A percentile compares a stretch with the other conserved stretches of the same genome.
phyloP scores from a whole-genome alignment of 2,329 filamentous ascomycete genomes.

The Xylariaceae sp. region DNA sequence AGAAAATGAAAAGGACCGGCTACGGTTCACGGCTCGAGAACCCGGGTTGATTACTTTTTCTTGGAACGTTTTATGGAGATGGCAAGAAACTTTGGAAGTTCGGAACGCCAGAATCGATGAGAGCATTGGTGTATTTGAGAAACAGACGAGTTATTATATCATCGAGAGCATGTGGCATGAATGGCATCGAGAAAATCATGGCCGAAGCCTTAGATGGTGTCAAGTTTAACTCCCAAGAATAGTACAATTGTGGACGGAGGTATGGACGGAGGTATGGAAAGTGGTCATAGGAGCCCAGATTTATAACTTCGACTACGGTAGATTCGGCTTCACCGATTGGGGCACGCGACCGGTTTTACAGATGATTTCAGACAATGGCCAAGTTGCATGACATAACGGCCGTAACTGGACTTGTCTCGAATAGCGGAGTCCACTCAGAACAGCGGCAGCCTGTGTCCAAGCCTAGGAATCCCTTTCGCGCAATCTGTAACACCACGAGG shows the following conservation, averaged over 20 bases:
- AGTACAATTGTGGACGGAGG: not conserved
- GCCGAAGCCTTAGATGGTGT: not conserved
- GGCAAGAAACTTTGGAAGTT: too few relatives aligned
- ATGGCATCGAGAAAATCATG: not conserved
- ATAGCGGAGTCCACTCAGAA: not conserved
- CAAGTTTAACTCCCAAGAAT: not conserved
- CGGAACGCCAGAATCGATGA: too few relatives aligned
- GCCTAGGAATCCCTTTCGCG: not conserved
- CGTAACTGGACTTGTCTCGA: not conserved
- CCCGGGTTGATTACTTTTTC: too few relatives aligned
- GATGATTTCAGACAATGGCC: not conserved
- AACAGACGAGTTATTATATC: too few relatives aligned
- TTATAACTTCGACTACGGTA: not conserved
- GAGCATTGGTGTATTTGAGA: too few relatives aligned
- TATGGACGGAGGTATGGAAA: not conserved
- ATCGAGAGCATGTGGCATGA: too few relatives aligned
- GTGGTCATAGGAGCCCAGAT: not conserved
- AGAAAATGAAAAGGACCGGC: too few relatives aligned
- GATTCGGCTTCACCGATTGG: not conserved
- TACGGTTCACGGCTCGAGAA: too few relatives aligned
- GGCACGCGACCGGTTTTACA: slow-evolving; percentile 1
- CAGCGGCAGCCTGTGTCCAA: too few relatives aligned
- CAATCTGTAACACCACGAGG: slow-evolving; percentile 9
- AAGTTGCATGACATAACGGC: not conserved
- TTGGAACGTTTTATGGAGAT: too few relatives aligned